These are phyloP conservation scores for Blastomyces silverae DNA, from an alignment of 2,329 filamentous ascomycete species.

Conservation along the genomic window DNA sequence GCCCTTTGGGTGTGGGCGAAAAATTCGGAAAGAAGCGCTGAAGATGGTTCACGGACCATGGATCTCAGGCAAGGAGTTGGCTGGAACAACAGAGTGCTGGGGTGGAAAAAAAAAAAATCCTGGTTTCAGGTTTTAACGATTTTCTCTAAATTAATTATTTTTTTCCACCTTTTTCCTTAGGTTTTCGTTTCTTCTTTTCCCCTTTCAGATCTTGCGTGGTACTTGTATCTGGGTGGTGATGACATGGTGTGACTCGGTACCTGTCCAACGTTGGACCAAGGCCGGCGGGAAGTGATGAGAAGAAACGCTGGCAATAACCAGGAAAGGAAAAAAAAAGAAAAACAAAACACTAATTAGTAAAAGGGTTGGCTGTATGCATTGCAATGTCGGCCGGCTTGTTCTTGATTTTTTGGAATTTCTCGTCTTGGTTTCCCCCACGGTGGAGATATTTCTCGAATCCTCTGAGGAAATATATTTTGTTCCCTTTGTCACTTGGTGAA, in stretches of 20 bases:
- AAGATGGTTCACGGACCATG: not conserved
- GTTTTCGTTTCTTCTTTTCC: not conserved
- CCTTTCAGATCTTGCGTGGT: not conserved
- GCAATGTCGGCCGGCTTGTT: not conserved
- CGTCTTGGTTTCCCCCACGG: not conserved
- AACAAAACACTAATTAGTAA: not conserved
- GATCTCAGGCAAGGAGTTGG: not conserved
- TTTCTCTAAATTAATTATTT: too few relatives aligned
- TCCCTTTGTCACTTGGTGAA: not conserved
- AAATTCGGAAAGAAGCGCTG: not conserved
- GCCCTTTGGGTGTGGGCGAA: not conserved
- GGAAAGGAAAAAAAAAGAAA: not conserved
- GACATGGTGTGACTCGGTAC: not conserved
- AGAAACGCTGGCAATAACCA: not conserved
- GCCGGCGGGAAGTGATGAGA: not conserved
- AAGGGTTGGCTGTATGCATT: not conserved
- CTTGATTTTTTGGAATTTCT: not conserved
- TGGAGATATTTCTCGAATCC: not conserved
- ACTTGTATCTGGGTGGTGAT: not conserved
- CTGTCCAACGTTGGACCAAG: constrained; percentile 6
- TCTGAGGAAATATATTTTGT: not conserved
- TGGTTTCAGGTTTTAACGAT: constrained; percentile 4
- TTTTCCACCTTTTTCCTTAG: not conserved
- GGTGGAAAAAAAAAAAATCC: not conserved
- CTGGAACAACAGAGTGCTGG: not conserved